Conservation (phyloP, 129 eudicot genomes). For the Arctium lappa region DNA sequence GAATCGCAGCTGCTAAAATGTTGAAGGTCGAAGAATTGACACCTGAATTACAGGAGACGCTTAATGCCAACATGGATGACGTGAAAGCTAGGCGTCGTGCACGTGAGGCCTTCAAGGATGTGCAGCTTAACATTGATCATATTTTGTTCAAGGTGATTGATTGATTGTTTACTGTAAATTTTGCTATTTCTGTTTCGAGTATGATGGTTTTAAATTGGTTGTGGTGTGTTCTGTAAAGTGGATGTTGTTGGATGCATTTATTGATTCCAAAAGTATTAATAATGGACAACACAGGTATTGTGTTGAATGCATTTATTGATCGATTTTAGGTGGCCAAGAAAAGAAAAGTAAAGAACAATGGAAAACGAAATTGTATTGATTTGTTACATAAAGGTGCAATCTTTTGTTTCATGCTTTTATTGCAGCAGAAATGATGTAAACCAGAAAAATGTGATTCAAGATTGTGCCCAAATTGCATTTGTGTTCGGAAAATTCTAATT, state of each 20-base stretch:
- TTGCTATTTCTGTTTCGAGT: neutral
- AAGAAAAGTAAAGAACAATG: neutral
- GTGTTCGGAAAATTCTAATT: neutral
- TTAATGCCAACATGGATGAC: slow-evolving; percentile 76
- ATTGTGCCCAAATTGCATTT: slow-evolving; percentile 7
- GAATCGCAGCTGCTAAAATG: slow-evolving; percentile 20
- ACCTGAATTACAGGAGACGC: slow-evolving; percentile 45
- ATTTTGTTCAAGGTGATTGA: slow-evolving; percentile 70
- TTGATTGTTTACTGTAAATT: neutral
- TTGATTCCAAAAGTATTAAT: neutral
- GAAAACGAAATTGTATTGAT: neutral
- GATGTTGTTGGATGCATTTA: slow-evolving; percentile 1
- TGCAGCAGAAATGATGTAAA: neutral
- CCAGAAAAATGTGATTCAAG: neutral
- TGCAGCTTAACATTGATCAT: slow-evolving; percentile 87
- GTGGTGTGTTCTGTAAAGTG: neutral
- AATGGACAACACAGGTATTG: slow-evolving; percentile 1
- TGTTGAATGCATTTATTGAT: slow-evolving; percentile 27
- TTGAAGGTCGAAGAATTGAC: slow-evolving; percentile 24
- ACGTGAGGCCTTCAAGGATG: slow-evolving; percentile 91
- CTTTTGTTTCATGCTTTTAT: slow-evolving; percentile 4
- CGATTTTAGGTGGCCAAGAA: neutral
- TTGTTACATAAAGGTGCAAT: neutral
- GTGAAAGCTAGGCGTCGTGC: slow-evolving; percentile 82
- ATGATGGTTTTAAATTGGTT: neutral